Base-by-base conservation (phyloP, 2,329 filamentous ascomycete species). In the Claviceps sp. region DNA sequence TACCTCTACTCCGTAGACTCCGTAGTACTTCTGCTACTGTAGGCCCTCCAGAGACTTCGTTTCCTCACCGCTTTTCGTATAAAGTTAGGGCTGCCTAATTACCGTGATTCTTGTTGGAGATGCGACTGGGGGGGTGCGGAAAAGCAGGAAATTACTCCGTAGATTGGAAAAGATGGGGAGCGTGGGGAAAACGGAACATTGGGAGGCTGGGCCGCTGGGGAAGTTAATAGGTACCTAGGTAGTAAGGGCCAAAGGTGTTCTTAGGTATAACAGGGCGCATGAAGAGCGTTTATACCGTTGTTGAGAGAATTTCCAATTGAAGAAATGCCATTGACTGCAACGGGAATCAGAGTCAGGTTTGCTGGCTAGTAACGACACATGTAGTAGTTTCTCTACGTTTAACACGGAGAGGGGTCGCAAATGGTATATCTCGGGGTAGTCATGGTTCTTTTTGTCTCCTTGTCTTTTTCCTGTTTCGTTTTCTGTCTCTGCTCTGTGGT, bases 21-120 rank as follows among this genome's bases (percentile, higher is more conserved):
- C 26, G 7, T 26, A 26, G 26, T 26, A 26, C 26, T 26, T 2
- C 26, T 26, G 26, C 26, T 26, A 26, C 26, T 26, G 26, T 26
- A 26, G 7, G 26, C 22, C 22, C 22, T 22, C 26, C 7, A 26
- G 26, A 26, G 26, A 26, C 26, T 26, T 26, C 7, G 8, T 26
- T 26, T 26, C 26, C 26, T 26, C 48, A 50, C 48, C 48, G 48
- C 48, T 22, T 37, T 50, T 45, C 48, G 38, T 26, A 43, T 43
- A 14, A 7, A 37, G 11, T 4, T 16, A 34, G 24, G 26, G 26
- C 26, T 26, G 26, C 26, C 26, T 26, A 26, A 26, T 26, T 26
- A 26, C 26, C 26, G 26, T 26, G 26, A 26, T 26, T 26, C 13
- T 16, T 34, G 11, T 20, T 42, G 38, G 18, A 26, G 16, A 41